Evolutionary conservation across 1,284 basidiomycete species (phyloP).

Genomic region (Trichosporon asahii): DNA sequence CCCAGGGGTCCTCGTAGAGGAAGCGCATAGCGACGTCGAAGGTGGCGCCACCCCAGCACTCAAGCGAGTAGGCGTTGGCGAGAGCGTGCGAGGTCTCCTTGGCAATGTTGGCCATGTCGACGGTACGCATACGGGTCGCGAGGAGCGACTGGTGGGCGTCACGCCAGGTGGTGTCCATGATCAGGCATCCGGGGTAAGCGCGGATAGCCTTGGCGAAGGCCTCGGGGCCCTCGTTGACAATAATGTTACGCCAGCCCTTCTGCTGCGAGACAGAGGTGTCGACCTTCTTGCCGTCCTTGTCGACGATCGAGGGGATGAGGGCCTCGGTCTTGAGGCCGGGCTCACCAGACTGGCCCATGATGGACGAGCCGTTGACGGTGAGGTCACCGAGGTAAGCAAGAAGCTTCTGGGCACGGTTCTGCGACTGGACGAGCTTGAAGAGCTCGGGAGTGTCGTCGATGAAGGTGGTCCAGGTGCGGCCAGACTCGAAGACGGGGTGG

Average conservation of each 20-base stretch:
- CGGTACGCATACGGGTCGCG: conserved; percentile 91
- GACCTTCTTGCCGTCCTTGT: conserved; percentile 69
- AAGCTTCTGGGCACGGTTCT: conserved; percentile 97
- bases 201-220: conserved; percentile 98
- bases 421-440: conserved; percentile 96
- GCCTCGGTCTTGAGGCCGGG: conserved; percentile 92
- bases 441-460: conserved; percentile 99
- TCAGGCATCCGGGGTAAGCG: conserved; percentile 88
- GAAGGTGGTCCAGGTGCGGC: conserved; percentile 98
- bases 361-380: conserved; percentile 95
- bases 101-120: conserved; percentile 98
- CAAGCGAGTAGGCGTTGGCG: conserved; percentile 91
- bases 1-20: conserved; percentile 99
- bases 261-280: conserved; percentile 81
- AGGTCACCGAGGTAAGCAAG: conserved; percentile 95
- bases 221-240: conserved; percentile 95
- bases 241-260: conserved; percentile 96
- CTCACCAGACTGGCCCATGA: conserved; percentile 72
- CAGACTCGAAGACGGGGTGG: conserved; percentile 93
- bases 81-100: conserved; percentile 95
- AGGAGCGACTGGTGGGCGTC: conserved; percentile 98
- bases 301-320: conserved; percentile 74
- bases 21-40: conserved; percentile 99
- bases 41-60: conserved; percentile 99
- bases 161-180: conserved; percentile 99